Conservation (phyloP, 495 filamentous ascomycete species). For the Penicillium crystallinum region DNA sequence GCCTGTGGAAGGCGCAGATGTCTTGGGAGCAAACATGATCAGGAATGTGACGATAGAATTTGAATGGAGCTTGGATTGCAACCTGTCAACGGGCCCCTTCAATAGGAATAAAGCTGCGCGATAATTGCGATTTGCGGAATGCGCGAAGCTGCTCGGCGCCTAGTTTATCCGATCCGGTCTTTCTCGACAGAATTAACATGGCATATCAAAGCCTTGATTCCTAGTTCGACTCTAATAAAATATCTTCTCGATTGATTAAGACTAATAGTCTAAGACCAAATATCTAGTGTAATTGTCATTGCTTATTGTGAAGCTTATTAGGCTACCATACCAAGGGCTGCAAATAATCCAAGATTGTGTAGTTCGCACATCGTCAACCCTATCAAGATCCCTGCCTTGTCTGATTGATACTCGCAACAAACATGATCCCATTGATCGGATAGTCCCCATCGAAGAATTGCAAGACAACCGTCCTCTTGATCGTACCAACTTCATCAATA, state of each 20-base stretch:
- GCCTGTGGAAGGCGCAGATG: constrained; percentile 43
- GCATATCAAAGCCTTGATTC: no score
- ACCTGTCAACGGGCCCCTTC: neutral
- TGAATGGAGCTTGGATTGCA: constrained; percentile 8
- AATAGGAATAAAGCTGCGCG: constrained; percentile 1
- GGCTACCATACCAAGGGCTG: neutral
- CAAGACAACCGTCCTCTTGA: neutral
- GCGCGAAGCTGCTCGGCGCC: constrained; percentile 9
- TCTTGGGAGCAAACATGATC: constrained; percentile 55
- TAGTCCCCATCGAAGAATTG: neutral
- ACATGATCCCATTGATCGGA: neutral
- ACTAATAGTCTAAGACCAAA: no score
- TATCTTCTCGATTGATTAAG: no score
- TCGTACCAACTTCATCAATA: neutral
- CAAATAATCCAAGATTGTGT: neutral
- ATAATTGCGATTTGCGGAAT: constrained; percentile 23
- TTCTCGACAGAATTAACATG: neutral
- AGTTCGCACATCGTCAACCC: neutral
- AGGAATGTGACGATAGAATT: neutral
- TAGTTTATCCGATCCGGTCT: constrained; percentile 14
- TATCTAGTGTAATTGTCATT: neutral
- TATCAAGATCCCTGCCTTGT: neutral
- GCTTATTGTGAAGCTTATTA: neutral
- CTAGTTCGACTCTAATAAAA: no score
- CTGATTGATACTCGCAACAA: neutral